phyloP scores from a whole-genome alignment of 2,329 filamentous ascomycete species.

The Colletotrichum tropicicola region DNA sequence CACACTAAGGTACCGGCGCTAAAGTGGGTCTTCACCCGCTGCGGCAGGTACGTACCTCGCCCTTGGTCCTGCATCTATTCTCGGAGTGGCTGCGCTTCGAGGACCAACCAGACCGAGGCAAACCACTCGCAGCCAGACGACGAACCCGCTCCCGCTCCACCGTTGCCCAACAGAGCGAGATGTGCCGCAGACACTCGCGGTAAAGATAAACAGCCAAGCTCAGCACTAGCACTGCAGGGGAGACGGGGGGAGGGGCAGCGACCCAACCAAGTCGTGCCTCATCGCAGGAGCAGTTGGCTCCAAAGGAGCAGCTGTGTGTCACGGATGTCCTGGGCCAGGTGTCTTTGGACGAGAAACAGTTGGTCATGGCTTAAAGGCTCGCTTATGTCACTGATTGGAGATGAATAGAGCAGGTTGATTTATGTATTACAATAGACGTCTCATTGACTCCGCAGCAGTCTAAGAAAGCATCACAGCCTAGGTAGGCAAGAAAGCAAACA shows the following conservation, averaged over 20 bases:
- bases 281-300: not conserved
- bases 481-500: not conserved
- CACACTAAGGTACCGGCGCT: no score
- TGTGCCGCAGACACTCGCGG: not conserved
- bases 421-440: no score
- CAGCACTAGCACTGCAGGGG: slow-evolving; percentile 14
- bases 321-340: no score
- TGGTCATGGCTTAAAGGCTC: not conserved
- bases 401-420: no score
- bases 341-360: not conserved
- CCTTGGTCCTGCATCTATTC: slow-evolving; percentile 12
- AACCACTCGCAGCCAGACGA: not conserved
- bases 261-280: not conserved
- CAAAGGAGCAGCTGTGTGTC: not conserved
- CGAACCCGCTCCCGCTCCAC: not conserved
- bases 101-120: slow-evolving; percentile 6
- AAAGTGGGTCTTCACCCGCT: no score
- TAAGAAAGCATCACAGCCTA: no score
- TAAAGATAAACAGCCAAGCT: not conserved
- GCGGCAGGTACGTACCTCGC: not conserved
- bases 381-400: no score
- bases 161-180: not conserved
- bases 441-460: no score
- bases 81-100: slow-evolving; percentile 27
- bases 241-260: not conserved